Conservation (phyloP, 2,329 filamentous ascomycete genomes). For the Pseudocercospora eumusae region DNA sequence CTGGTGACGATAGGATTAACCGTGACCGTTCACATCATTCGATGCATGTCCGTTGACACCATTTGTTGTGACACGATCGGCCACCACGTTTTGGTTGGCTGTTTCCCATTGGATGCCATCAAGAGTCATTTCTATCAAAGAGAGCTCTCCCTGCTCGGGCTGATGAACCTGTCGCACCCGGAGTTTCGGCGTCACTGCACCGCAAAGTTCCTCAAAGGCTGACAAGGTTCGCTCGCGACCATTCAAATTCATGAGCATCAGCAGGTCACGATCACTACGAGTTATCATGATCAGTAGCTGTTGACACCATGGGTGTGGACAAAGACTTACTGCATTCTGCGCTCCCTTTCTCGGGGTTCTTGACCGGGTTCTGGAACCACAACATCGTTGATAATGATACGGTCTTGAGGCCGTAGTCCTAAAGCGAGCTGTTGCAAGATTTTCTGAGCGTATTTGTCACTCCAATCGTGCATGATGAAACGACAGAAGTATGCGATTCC, state of each 20-base stretch:
- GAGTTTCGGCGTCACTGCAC: constrained; percentile 26
- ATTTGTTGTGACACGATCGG: constrained; percentile 7
- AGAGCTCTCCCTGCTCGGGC: constrained; percentile 28
- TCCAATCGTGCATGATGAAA: constrained; percentile 32
- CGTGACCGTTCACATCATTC: not conserved
- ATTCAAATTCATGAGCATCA: constrained; percentile 33
- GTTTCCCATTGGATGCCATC: not conserved
- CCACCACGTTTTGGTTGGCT: not conserved
- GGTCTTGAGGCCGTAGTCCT: constrained; percentile 24
- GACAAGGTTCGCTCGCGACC: constrained; percentile 28
- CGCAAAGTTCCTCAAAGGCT: constrained; percentile 27
- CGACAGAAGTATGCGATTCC: constrained; percentile 26
- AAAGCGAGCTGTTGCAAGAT: constrained; percentile 26
- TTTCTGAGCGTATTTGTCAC: constrained; percentile 29
- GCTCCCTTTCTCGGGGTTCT: constrained; percentile 24
- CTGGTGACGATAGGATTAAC: not conserved
- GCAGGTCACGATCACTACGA: constrained; percentile 26
- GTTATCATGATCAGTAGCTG: not conserved
- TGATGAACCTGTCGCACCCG: constrained; percentile 18
- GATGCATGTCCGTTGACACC: constrained; percentile 10
- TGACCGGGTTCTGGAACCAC: constrained; percentile 28
- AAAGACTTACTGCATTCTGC: constrained; percentile 26
- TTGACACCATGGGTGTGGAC: too few species aligned
- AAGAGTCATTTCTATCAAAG: constrained; percentile 27
- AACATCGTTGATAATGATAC: constrained; percentile 30